Base-by-base conservation (phyloP, 768 basidiomycete genomes). In the Boletus subparvulus region DNA sequence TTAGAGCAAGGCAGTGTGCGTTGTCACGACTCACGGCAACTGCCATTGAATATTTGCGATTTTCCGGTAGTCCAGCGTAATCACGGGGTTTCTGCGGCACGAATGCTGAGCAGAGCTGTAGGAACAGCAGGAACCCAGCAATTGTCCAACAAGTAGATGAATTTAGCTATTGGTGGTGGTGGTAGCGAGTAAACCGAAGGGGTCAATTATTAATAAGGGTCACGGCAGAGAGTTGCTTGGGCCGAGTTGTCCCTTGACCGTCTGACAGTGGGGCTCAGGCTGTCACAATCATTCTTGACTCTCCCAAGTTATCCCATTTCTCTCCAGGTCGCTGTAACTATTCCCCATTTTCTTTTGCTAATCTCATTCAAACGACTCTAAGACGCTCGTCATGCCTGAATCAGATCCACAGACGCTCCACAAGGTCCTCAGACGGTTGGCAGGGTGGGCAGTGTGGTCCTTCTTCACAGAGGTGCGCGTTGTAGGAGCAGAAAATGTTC, bases 401-500 rank as follows among this genome's bases (percentile, higher is more conserved):
- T 59, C 75, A 14, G 69, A 78, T 43, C 52, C 72, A 39, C 74
- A 75, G 58, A 43, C 81, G 43, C 71, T 87, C 57, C 94, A 96
- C 75, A 79, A 82, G 47, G 66, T 90, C 37, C 79, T 97, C 57
- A 84, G 90, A 52, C 75, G 75, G 44, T 73, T 94, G 47, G 88
- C 94, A 24, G 75, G 80, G 33, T 83, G 85, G 74, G 88, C 92
- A 3, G 81, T 92, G 12, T 79, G 83, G 69, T 88, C 90, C 6
- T 98, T 98, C 79, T 98, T 96, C 79, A 84, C 83, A 0, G 88
- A 93, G 71, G 82, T 97, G 47, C 87, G 85, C 65, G 84, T 97
- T 56, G 82, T 96, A 58, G 93, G 92, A 47, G 85, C 81, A 41
- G 93, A 96, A 72, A 88, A 95, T 69, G 92, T 98, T 14, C 94